Evolutionary conservation across 768 basidiomycete species (phyloP).

Genomic region (Leucocoprinus leucothites): DNA sequence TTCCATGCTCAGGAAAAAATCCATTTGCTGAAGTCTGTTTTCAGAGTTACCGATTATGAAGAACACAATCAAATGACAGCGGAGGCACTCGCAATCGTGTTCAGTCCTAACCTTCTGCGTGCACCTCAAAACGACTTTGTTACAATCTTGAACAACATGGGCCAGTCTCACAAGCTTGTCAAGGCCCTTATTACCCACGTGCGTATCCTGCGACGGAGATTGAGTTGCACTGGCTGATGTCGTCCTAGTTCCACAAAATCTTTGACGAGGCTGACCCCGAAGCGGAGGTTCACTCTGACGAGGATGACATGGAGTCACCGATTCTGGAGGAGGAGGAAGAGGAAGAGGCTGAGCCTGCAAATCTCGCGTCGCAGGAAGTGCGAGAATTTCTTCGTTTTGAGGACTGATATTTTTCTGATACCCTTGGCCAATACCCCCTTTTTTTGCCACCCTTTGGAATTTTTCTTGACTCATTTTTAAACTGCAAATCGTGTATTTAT

Average conservation of each 20-base stretch:
- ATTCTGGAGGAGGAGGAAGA: slow-evolving; percentile 62
- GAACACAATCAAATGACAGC: slow-evolving; percentile 90
- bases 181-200: slow-evolving; percentile 77
- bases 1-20: background rate
- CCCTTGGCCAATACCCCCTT: slow-evolving; percentile 10
- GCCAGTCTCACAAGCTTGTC: slow-evolving; percentile 69
- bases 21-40: background rate
- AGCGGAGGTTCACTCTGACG: slow-evolving; percentile 58
- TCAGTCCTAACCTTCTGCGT: slow-evolving; percentile 77
- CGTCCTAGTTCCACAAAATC: slow-evolving; percentile 55
- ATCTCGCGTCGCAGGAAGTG: background rate
- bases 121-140: slow-evolving; percentile 78
- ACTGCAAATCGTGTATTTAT: slow-evolving; percentile 9
- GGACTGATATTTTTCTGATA: slow-evolving; percentile 6
- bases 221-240: slow-evolving; percentile 11
- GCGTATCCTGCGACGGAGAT: slow-evolving; percentile 22
- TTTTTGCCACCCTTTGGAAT: slow-evolving; percentile 5
- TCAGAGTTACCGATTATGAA: slow-evolving; percentile 83
- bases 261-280: slow-evolving; percentile 71
- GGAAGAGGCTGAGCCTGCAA: slow-evolving; percentile 7
- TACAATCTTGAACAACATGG: slow-evolving; percentile 79
- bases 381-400: background rate
- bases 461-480: background rate
- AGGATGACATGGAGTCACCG: slow-evolving; percentile 63
- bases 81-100: slow-evolving; percentile 80